Conservation (phyloP, 495 filamentous ascomycete species). For the Tuber magnatum region DNA sequence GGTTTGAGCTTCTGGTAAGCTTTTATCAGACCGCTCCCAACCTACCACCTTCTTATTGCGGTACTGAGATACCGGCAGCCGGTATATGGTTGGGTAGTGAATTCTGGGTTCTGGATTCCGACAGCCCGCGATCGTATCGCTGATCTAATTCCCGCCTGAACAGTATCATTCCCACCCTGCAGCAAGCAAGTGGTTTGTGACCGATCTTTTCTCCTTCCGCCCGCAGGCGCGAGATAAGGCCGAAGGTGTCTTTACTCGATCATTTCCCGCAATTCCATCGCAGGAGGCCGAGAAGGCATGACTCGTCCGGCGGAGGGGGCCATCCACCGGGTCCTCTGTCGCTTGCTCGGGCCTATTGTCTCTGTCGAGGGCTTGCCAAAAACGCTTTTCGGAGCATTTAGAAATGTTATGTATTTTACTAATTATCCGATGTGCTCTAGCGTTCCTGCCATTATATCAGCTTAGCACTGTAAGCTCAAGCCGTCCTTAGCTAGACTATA, state of each 20-base stretch:
- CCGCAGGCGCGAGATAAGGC: slow-evolving; percentile 26
- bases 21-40: not conserved
- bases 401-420: not conserved
- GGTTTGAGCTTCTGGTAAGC: not conserved
- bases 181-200: not conserved
- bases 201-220: not conserved
- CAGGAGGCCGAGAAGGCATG: not conserved
- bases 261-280: slow-evolving; percentile 10
- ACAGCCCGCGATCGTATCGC: not conserved
- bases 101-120: not conserved
- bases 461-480: not conserved
- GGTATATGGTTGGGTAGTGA: not conserved
- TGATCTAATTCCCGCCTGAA: not conserved
- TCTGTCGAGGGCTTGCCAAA: not conserved
- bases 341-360: not conserved
- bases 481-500: not conserved
- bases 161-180: not conserved
- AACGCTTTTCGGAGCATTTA: not conserved
- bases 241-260: slow-evolving; percentile 33
- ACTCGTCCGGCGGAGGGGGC: not conserved
- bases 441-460: not conserved
- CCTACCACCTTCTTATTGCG: not conserved
- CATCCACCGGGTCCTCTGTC: not conserved
- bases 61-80: not conserved
- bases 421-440: not conserved